phyloP scores from a whole-genome alignment of 805 yeast genomes.

The Saccharomycopsis fermentans region DNA sequence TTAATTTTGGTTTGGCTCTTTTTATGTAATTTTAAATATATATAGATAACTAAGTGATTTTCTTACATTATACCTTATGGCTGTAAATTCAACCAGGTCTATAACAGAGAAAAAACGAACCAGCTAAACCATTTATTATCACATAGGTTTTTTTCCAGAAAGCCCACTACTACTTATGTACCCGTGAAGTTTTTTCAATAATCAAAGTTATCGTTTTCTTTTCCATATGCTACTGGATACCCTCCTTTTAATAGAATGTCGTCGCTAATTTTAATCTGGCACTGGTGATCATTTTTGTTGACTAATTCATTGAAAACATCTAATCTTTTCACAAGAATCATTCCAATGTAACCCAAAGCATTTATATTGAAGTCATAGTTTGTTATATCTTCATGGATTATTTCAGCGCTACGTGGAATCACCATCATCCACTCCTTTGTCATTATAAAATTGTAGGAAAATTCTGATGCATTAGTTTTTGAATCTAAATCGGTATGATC shows the following conservation, averaged over 20 bases:
- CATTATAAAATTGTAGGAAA: slow-evolving; percentile 71
- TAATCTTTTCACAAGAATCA: slow-evolving; percentile 63
- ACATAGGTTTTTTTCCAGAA: too few relatives aligned
- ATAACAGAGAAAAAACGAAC: too few relatives aligned
- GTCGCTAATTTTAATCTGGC: background rate
- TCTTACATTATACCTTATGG: too few relatives aligned
- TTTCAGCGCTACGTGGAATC: slow-evolving; percentile 66
- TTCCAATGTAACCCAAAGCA: slow-evolving; percentile 71
- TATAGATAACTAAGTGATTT: too few relatives aligned
- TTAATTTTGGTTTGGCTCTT: too few relatives aligned
- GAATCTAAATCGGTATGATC: slow-evolving; percentile 26
- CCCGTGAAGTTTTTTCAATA: background rate
- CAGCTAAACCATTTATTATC: too few relatives aligned
- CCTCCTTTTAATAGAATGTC: background rate
- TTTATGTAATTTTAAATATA: too few relatives aligned
- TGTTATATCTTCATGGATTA: slow-evolving; percentile 31
- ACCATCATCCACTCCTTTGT: slow-evolving; percentile 76
- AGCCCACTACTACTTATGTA: too few relatives aligned
- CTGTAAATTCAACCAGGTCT: too few relatives aligned
- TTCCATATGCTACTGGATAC: background rate
- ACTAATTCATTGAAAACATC: slow-evolving; percentile 40
- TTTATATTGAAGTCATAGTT: slow-evolving; percentile 42
- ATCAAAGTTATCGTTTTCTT: background rate
- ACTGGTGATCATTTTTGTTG: slow-evolving; percentile 28
- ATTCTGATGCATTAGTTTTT: background rate